A percentile compares a stretch with the other conserved stretches of the same genome.
phyloP scores from a whole-genome alignment of 257 asterid species.

The Solanum pimpinellifolium region DNA sequence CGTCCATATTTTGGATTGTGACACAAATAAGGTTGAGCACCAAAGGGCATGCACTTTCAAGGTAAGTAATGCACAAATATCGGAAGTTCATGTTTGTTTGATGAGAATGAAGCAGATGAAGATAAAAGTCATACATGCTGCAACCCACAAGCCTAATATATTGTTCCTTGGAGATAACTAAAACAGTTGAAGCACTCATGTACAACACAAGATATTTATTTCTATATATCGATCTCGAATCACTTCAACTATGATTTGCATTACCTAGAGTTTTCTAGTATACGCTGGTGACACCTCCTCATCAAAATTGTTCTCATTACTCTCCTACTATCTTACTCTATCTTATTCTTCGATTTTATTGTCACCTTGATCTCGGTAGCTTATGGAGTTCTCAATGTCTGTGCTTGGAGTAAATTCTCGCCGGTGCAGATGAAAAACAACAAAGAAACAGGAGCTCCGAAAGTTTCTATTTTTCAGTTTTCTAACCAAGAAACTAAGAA shows the following conservation, averaged over 20 bases:
- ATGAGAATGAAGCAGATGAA: background rate
- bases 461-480: background rate
- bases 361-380: background rate
- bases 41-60: background rate
- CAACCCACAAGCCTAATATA: background rate
- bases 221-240: background rate
- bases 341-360: background rate
- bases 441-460: background rate
- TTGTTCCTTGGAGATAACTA: background rate
- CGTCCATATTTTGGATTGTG: background rate
- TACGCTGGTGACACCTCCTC: background rate
- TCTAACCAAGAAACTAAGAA: background rate
- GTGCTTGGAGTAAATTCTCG: background rate
- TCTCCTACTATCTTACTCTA: background rate
- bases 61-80: background rate
- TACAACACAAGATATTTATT: background rate
- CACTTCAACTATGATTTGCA: background rate
- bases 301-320: background rate
- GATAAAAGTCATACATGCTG: background rate
- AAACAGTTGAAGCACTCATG: background rate
- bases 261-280: background rate
- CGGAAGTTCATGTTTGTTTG: background rate
- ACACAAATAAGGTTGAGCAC: background rate
- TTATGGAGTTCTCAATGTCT: background rate
- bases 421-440: background rate